A percentile compares a stretch with the other conserved stretches of the same genome.
Conservation (phyloP, 192 early-diverging fungal species). For the Piromyces finnis region DNA sequence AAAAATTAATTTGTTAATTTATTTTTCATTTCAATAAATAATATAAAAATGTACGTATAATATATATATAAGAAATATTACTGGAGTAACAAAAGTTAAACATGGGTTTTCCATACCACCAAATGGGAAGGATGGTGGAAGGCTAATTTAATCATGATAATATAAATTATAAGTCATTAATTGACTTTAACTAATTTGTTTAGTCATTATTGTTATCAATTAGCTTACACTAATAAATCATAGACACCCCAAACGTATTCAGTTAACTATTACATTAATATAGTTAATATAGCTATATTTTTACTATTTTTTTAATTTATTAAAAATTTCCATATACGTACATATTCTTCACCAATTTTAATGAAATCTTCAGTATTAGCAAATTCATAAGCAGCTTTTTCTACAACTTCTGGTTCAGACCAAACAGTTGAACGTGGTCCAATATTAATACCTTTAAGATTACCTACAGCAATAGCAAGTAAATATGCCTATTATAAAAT, state of each 20-base stretch:
- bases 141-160: slow-evolving; percentile 1
- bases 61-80: too few relatives aligned
- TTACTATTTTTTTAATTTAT: slow-evolving; percentile 44
- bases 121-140: slow-evolving; percentile 44
- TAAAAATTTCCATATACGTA: not conserved
- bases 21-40: too few relatives aligned
- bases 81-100: slow-evolving; percentile 91
- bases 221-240: slow-evolving; percentile 55
- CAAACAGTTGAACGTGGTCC: slow-evolving; percentile 90
- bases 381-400: slow-evolving; percentile 82
- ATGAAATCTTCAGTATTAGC: slow-evolving; percentile 35
- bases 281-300: slow-evolving; percentile 17
- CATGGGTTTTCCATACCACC: slow-evolving; percentile 97
- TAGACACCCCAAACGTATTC: slow-evolving; percentile 94
- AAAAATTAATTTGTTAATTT: too few relatives aligned
- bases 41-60: too few relatives aligned
- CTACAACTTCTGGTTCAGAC: slow-evolving; percentile 68
- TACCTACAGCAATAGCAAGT: slow-evolving; percentile 85
- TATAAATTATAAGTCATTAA: too few relatives aligned
- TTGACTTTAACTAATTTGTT: too few relatives aligned
- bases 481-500: slow-evolving; percentile 68
- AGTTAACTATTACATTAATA: slow-evolving; percentile 36
- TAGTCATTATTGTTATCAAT: too few relatives aligned
- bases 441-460: slow-evolving; percentile 58
- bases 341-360: slow-evolving; percentile 26